Evolutionary conservation across 306 rosid species (phyloP).

Genomic region (Ochetophila trinervis): DNA sequence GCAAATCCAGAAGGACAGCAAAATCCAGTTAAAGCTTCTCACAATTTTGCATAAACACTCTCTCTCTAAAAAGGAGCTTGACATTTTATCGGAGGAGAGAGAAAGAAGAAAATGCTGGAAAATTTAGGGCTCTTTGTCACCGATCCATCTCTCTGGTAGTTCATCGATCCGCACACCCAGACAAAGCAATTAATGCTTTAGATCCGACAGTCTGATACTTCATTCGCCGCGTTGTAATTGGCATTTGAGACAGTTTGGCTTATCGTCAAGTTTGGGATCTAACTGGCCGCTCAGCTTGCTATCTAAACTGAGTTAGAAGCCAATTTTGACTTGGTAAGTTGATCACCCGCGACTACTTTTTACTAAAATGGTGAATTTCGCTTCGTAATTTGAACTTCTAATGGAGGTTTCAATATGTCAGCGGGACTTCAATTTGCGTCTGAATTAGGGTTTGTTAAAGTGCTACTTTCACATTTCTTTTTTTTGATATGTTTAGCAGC

Average conservation of each 20-base stretch:
- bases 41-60: conserved; percentile 21
- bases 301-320: conserved; percentile 25
- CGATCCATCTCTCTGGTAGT: conserved; percentile 41
- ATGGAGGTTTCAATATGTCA: conserved; percentile 23
- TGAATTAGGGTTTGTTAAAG: conserved; percentile 25
- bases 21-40: conserved; percentile 24
- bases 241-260: conserved; percentile 22
- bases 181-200: conserved; percentile 45
- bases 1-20: conserved; percentile 41
- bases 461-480: conserved; percentile 13
- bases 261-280: conserved; percentile 42
- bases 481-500: conserved; percentile 18
- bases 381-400: conserved; percentile 19
- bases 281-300: conserved; percentile 19
- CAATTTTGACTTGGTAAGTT: conserved; percentile 32
- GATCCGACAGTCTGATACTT: conserved; percentile 51
- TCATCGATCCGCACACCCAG: conserved; percentile 38
- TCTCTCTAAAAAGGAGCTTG: not conserved
- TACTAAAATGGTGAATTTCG: conserved; percentile 10
- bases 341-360: conserved; percentile 17
- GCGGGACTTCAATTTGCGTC: conserved; percentile 25
- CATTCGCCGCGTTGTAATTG: conserved; percentile 41
- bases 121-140: conserved; percentile 22
- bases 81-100: conserved; percentile 25
- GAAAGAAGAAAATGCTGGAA: conserved; percentile 27